phyloP scores from a whole-genome alignment of 495 filamentous ascomycete genomes.

The Coniosporium apollinis region DNA sequence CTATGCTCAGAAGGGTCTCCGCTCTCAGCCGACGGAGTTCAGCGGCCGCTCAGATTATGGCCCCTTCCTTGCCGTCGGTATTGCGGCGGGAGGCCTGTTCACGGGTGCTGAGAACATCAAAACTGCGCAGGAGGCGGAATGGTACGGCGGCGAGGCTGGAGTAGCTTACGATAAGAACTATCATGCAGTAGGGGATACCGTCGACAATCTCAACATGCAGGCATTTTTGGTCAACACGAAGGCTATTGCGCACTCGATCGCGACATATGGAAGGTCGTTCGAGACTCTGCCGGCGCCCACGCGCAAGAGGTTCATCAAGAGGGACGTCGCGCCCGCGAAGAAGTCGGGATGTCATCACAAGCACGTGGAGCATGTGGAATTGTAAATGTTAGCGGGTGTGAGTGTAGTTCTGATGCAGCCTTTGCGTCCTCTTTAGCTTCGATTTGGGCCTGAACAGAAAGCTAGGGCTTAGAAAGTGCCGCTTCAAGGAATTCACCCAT shows the following conservation, averaged over 20 bases:
- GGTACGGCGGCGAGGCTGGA: slow-evolving; percentile 45
- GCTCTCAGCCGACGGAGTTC: slow-evolving; percentile 35
- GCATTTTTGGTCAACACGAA: slow-evolving; percentile 44
- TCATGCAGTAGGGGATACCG: slow-evolving; percentile 38
- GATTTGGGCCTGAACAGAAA: too few relatives aligned
- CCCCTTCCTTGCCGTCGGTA: slow-evolving; percentile 45
- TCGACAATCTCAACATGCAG: slow-evolving; percentile 38
- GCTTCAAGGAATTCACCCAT: too few relatives aligned
- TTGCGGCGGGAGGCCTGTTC: slow-evolving; percentile 49
- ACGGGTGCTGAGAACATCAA: slow-evolving; percentile 52
- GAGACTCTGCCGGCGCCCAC: slow-evolving; percentile 28
- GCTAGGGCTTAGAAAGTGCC: too few relatives aligned
- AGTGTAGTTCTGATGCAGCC: too few relatives aligned
- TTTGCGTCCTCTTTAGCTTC: too few relatives aligned
- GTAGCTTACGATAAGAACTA: slow-evolving; percentile 45
- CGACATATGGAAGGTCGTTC: slow-evolving; percentile 42
- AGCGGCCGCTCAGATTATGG: slow-evolving; percentile 51
- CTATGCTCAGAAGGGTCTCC: slow-evolving; percentile 27
- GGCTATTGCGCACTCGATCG: slow-evolving; percentile 45
- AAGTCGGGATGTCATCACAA: too few relatives aligned
- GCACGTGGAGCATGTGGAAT: too few relatives aligned
- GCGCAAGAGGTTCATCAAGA: too few relatives aligned
- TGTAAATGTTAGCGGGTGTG: too few relatives aligned
- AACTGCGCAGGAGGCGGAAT: slow-evolving; percentile 36
- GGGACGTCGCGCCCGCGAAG: too few relatives aligned